These are phyloP conservation scores for Aureobasidium pullulans DNA, from an alignment of 2,329 filamentous ascomycete genomes.

Conservation along the genomic window DNA sequence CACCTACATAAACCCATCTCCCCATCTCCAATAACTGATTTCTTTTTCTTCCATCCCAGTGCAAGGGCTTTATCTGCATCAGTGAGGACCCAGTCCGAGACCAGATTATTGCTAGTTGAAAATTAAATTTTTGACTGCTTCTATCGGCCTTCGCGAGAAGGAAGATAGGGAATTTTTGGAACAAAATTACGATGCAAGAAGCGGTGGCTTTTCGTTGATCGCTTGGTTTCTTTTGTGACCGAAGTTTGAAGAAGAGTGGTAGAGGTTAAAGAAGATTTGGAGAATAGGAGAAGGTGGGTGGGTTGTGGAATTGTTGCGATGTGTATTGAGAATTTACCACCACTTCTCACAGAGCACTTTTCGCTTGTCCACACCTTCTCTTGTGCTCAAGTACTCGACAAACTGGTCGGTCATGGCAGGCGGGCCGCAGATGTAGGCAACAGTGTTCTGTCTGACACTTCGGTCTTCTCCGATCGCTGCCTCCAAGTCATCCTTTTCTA, in stretches of 20 bases:
- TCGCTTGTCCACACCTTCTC: constrained; percentile 31
- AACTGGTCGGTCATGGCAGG: constrained; percentile 42
- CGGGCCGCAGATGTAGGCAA: constrained; percentile 44
- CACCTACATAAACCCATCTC: neutral
- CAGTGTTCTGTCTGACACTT: constrained; percentile 29
- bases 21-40: too few relatives aligned
- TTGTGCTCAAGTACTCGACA: constrained; percentile 32
- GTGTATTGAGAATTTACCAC: constrained; percentile 32
- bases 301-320: neutral
- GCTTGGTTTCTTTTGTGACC: neutral
- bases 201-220: neutral
- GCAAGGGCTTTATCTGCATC: neutral
- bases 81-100: neutral
- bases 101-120: constrained; percentile 1
- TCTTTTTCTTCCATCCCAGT: neutral
- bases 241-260: neutral
- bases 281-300: too few relatives aligned
- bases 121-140: neutral
- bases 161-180: neutral
- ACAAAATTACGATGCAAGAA: neutral
- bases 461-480: constrained; percentile 30
- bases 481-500: constrained; percentile 29
- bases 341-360: constrained; percentile 45
- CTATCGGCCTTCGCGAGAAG: neutral
- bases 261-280: neutral